Conservation (phyloP, 768 basidiomycete species). For the Pulveroboletus ravenelii region DNA sequence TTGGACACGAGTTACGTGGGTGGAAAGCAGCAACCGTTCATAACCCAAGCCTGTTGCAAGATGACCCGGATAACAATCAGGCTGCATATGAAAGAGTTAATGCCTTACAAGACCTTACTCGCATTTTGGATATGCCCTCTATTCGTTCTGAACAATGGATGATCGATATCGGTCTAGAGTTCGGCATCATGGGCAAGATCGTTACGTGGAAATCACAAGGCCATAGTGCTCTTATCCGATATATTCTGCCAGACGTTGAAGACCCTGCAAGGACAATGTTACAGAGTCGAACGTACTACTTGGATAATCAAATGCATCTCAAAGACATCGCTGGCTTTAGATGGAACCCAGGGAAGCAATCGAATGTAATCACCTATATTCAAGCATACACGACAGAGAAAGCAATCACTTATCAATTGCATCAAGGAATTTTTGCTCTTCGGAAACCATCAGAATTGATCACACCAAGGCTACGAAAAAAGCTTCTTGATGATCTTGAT, state of each 20-base stretch:
- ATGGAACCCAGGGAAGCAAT: not conserved
- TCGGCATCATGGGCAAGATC: not conserved
- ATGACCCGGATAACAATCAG: too few species aligned
- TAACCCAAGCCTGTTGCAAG: not conserved
- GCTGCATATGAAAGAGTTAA: not conserved
- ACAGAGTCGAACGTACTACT: not conserved
- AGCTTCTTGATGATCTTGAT: not conserved
- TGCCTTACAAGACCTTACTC: not conserved
- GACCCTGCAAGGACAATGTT: accelerated
- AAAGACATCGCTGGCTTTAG: conserved; percentile 5
- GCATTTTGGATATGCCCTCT: not conserved
- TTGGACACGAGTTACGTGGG: conserved; percentile 5
- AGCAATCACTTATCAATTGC: conserved; percentile 5
- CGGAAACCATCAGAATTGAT: not conserved
- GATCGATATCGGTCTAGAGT: not conserved
- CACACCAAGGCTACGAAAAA: accelerated
- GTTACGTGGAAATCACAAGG: conserved; percentile 3
- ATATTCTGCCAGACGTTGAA: not conserved
- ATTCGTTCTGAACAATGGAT: not conserved
- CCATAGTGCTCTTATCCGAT: not conserved
- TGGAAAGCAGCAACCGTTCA: conserved; percentile 8
- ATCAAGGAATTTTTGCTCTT: not conserved
- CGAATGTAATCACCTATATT: not conserved
- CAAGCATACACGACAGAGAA: conserved; percentile 11
- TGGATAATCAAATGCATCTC: not conserved